phyloP scores from a whole-genome alignment of 176 grass and related monocot genomes.

The Elaeis guineensis region DNA sequence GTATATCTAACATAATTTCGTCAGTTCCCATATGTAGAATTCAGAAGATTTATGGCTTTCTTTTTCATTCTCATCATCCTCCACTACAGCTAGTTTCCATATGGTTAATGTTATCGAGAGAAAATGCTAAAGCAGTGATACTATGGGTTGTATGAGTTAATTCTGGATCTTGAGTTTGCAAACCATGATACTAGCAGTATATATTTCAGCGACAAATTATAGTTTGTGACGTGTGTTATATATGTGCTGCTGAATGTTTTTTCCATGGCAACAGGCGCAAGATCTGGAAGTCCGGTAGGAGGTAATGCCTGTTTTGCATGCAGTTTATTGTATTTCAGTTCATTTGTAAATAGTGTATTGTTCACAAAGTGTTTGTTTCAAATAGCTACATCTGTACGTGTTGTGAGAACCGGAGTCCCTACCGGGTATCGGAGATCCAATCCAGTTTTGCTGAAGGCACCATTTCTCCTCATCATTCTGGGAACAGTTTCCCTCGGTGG shows the following conservation, averaged over 20 bases:
- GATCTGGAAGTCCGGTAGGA: slow-evolving; percentile 37
- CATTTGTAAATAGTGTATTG: neutral
- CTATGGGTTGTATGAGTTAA: too few species aligned
- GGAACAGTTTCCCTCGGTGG: slow-evolving; percentile 60
- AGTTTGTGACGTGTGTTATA: neutral
- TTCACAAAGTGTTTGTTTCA: neutral
- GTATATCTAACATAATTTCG: too few species aligned
- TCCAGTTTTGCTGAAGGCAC: slow-evolving; percentile 44
- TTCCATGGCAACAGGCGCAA: slow-evolving; percentile 23
- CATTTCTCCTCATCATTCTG: slow-evolving; percentile 63
- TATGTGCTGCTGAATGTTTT: neutral
- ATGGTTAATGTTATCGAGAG: too few species aligned
- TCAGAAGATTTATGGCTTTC: too few species aligned
- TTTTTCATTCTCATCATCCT: too few species aligned
- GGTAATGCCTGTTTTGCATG: slow-evolving; percentile 17
- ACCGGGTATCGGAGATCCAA: slow-evolving; percentile 33
- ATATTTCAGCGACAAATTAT: too few species aligned
- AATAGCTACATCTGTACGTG: slow-evolving; percentile 34
- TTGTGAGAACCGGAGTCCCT: slow-evolving; percentile 44
- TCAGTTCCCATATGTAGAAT: too few species aligned
- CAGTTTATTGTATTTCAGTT: neutral
- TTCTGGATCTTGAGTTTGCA: too few species aligned
- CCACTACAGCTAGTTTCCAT: too few species aligned
- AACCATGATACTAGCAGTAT: too few species aligned
- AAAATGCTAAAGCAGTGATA: too few species aligned